A percentile compares a stretch with the other conserved stretches of the same genome.
Conservation (phyloP, 2,329 filamentous ascomycete genomes). For the Cercospora canescens region DNA sequence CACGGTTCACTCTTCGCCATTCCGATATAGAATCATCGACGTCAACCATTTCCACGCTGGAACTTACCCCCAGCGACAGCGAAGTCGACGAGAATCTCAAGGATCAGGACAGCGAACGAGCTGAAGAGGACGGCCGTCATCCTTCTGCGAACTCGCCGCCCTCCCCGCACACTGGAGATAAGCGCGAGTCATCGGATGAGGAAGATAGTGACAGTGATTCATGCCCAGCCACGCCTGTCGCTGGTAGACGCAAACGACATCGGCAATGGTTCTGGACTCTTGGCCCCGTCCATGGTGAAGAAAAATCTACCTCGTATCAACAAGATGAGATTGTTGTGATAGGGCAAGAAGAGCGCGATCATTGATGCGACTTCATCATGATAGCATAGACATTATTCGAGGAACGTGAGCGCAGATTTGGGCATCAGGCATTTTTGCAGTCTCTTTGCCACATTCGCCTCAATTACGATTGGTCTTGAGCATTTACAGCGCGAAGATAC, state of each 20-base stretch:
- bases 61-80: constrained; percentile 24
- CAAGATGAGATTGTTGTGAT: background rate
- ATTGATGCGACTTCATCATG: background rate
- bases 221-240: constrained; percentile 54
- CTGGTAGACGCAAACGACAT: constrained; percentile 54
- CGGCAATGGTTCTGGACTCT: constrained; percentile 61
- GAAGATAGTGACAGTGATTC: constrained; percentile 46
- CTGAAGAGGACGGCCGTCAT: background rate
- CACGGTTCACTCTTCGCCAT: constrained; percentile 56
- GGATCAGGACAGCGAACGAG: background rate
- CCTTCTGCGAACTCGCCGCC: background rate
- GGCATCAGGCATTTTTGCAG: background rate
- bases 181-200: constrained; percentile 51
- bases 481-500: constrained; percentile 3
- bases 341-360: background rate
- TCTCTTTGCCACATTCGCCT: background rate
- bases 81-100: constrained; percentile 1
- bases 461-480: background rate
- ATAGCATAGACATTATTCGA: background rate
- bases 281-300: background rate
- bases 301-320: background rate
- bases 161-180: constrained; percentile 35
- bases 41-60: constrained; percentile 34
- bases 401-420: background rate
- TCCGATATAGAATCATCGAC: constrained; percentile 52